Evolutionary conservation across 164 flowering plant genomes (phyloP), one percentile per base, ranked within the genome.

Genomic region (Berberis thunbergii): DNA sequence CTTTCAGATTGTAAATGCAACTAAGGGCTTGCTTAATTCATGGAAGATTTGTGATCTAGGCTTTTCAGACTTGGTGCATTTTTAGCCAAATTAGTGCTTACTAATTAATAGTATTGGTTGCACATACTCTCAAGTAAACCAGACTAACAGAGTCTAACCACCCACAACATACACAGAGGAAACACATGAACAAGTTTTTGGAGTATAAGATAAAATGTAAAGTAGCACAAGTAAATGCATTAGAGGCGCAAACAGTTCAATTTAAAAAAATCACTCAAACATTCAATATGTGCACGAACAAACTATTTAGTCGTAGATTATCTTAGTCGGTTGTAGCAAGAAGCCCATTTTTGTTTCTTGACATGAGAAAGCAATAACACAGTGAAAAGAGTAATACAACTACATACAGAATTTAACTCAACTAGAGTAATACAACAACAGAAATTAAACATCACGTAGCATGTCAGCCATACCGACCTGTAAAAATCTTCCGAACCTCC

Each of bases 281-380:
- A 26, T 26, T 26, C 26, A 26, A 26, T 26, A 26, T 26, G 26
- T 26, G 26, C 26, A 26, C 26, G 26, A 26, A 26, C 26, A 26
- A 26, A 26, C 26, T 26, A 26, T 26, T 26, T 26, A 26, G 26
- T 41, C 5, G 1, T 41, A 67, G 63, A 43, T 69, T 59, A 86
- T 90, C 92, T 85, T 91, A 96, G 64, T 91, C 97, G 45, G 96
- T 91, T 4, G 97, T 91, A 60, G 88, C 66, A n/a, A 91, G 96
- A 64, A 91, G 91, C 38, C 96, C 97, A 41, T 88, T 88, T 71
- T 88, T 88, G 80, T 88, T 88, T 52, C 97, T 95, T 91, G 78
- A 72, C 59, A 53, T 12, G 59, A 43, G 56, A 62, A 2, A 46
- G 63, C 41, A 53, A 40, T 13, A 54, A 2, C 40, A 49, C 6